A percentile compares a stretch with the other conserved stretches of the same genome.
phyloP scores from a whole-genome alignment of 768 basidiomycete species.

The Leucosporidium scottii region DNA sequence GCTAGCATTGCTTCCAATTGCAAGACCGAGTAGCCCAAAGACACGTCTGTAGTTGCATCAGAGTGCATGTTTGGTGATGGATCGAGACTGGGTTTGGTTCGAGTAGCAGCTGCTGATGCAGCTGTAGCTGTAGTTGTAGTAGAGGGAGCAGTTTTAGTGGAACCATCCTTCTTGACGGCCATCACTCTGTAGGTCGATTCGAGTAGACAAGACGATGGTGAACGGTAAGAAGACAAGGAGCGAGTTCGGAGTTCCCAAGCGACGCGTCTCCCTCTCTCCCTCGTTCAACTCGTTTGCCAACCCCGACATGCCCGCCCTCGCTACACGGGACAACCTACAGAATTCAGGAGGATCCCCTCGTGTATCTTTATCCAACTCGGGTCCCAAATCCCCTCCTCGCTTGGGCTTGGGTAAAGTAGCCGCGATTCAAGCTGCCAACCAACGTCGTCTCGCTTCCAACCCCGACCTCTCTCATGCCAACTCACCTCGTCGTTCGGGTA shows the following conservation, averaged over 20 bases:
- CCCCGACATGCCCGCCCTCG: no score
- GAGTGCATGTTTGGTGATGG: not conserved
- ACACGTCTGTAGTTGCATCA: no score
- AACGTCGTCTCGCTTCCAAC: not conserved
- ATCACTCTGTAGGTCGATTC: no score
- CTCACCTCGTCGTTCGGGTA: not conserved
- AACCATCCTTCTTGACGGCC: not conserved
- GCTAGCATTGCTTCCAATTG: not conserved
- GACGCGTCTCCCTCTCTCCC: no score
- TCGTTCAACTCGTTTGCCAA: no score
- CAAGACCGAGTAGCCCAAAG: not conserved
- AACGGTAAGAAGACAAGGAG: not conserved
- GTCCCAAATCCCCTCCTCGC: not conserved
- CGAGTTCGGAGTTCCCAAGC: no score
- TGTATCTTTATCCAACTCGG: no score
- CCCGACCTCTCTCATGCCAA: not conserved
- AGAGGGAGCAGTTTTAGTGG: not conserved
- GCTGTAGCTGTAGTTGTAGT: not conserved
- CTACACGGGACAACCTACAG: no score
- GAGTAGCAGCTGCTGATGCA: not conserved
- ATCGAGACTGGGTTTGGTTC: not conserved
- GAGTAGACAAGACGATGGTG: not conserved
- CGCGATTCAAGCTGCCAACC: conserved; percentile 16
- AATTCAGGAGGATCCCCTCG: no score
- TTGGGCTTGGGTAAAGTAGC: conserved; percentile 1